phyloP scores from a whole-genome alignment of 2,329 filamentous ascomycete species.

The Paecilomyces sp. region DNA sequence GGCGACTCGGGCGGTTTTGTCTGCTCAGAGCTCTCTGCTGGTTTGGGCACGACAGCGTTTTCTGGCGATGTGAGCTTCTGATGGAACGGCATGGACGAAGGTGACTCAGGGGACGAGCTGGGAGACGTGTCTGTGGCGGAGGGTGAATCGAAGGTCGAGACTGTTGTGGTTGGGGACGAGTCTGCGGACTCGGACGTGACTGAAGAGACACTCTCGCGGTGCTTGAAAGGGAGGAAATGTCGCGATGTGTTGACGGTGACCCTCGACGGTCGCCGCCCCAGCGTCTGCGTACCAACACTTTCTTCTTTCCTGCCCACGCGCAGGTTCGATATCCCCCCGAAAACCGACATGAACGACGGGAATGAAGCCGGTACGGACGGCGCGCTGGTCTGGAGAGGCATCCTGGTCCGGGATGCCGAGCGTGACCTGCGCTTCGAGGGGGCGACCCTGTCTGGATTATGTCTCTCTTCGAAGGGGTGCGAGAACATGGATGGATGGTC shows the following conservation, averaged over 20 bases:
- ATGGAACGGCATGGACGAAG: conserved; percentile 59
- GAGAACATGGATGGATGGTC: conserved; percentile 16
- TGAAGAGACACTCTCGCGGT: conserved; percentile 38
- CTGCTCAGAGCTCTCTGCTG: conserved; percentile 20
- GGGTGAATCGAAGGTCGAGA: conserved; percentile 87
- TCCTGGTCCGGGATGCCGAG: conserved; percentile 16
- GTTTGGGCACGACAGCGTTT: conserved; percentile 18
- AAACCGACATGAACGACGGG: conserved; percentile 48
- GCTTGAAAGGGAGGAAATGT: conserved; percentile 24
- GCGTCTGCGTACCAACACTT: conserved; percentile 14
- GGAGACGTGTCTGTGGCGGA: conserved; percentile 85
- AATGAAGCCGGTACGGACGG: conserved; percentile 38
- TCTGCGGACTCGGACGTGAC: conserved; percentile 72
- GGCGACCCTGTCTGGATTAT: conserved; percentile 19
- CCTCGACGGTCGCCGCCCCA: conserved; percentile 18
- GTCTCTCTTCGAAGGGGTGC: conserved; percentile 16
- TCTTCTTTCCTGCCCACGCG: conserved; percentile 20
- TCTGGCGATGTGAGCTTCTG: conserved; percentile 28
- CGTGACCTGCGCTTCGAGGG: conserved; percentile 23
- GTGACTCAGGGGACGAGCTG: conserved; percentile 86
- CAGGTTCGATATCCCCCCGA: conserved; percentile 32
- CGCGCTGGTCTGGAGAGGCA: conserved; percentile 34
- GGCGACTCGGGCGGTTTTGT: conserved; percentile 8
- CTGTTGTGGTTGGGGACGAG: conserved; percentile 89
- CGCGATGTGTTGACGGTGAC: conserved; percentile 18